Base-by-base conservation (phyloP, 2,329 filamentous ascomycete species). In the Akanthomyces muscarius region DNA sequence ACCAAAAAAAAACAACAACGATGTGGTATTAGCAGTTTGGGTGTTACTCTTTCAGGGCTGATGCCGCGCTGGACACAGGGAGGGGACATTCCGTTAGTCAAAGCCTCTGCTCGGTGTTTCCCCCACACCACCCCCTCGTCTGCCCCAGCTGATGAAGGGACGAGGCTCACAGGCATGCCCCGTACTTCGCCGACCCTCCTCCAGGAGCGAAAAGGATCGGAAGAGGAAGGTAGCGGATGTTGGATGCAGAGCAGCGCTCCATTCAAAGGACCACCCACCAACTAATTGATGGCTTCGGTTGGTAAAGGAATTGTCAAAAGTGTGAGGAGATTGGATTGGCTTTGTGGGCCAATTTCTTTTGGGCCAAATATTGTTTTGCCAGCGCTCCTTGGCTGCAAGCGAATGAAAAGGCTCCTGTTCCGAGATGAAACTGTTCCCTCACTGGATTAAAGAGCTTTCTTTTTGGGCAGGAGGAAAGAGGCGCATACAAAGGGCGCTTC, bases 81-180 rank as follows among this genome's bases (percentile, higher is more conserved):
- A 44, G 25, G 55, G 33, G 41, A 41, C 30, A 41, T 59, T 25
- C 53, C 25, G 41, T 41, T 50, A 41, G 56, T 36, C 14, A 48
- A 38, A 18, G 23, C 54, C 23, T 44, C 8, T 55, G 38, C 23
- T 33, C 5, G 1, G 38, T 33, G 8, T 13, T n/a, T 41, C 33
- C 56, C 33, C 56, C 45, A 38, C 45, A 59, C 30, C 23, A 8
- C 45, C 11, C 56, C 28, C 45, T 5, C 5, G 23, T n/a, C 28
- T 21, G 28, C 13, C 55, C 42, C 33, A 59, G 56, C 56, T 59
- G 56, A 59, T 50, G 45, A 33, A 47, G 18, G 41, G 25, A n/a
- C 56, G 56, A 59, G 56, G 56, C 55, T 50, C 14, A 50, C 44
- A 28, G 55, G 55, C 21, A 42, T 25, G 14, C 16, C 13, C 55